Conservation (phyloP, 2,329 filamentous ascomycete genomes). For the Thermoascus crustaceus region DNA sequence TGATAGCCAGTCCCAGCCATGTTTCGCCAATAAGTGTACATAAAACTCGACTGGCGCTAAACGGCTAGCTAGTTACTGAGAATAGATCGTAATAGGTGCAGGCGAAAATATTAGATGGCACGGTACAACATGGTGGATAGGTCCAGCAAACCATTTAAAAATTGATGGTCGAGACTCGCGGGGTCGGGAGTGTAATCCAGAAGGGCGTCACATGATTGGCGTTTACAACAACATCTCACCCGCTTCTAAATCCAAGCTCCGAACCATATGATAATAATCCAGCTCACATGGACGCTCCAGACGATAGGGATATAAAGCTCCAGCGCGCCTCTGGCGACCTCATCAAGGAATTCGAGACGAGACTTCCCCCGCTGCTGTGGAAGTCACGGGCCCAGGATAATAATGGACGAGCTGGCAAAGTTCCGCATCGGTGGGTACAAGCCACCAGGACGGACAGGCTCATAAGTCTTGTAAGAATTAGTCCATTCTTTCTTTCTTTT, state of each 20-base stretch:
- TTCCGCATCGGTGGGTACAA: slow-evolving; percentile 32
- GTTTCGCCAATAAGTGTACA: too few relatives aligned
- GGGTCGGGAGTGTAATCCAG: too few relatives aligned
- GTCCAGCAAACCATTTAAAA: too few relatives aligned
- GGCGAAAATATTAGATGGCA: too few relatives aligned
- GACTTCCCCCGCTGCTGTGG: slow-evolving; percentile 37
- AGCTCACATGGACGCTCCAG: slow-evolving; percentile 36
- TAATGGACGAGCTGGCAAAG: slow-evolving; percentile 16
- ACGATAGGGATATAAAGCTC: slow-evolving; percentile 39
- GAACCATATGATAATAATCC: not conserved
- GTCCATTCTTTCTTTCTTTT: slow-evolving; percentile 3
- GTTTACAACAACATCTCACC: slow-evolving; percentile 3
- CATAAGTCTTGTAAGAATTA: slow-evolving; percentile 33
- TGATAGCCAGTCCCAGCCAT: too few relatives aligned
- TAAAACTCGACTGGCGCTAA: too few relatives aligned
- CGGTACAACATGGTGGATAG: too few relatives aligned
- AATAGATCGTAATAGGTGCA: too few relatives aligned
- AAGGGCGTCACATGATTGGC: slow-evolving; percentile 1
- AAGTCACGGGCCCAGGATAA: slow-evolving; percentile 20
- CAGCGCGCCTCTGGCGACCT: slow-evolving; percentile 39
- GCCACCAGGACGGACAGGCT: slow-evolving; percentile 30
- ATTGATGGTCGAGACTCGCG: too few relatives aligned
- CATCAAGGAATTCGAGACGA: slow-evolving; percentile 33
- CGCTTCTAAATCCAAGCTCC: slow-evolving; percentile 5
- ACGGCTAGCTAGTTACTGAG: too few relatives aligned